A percentile compares a stretch with the other conserved stretches of the same genome.
phyloP scores from a whole-genome alignment of 163 green algal genomes.

The Prototheca wickerhamii region DNA sequence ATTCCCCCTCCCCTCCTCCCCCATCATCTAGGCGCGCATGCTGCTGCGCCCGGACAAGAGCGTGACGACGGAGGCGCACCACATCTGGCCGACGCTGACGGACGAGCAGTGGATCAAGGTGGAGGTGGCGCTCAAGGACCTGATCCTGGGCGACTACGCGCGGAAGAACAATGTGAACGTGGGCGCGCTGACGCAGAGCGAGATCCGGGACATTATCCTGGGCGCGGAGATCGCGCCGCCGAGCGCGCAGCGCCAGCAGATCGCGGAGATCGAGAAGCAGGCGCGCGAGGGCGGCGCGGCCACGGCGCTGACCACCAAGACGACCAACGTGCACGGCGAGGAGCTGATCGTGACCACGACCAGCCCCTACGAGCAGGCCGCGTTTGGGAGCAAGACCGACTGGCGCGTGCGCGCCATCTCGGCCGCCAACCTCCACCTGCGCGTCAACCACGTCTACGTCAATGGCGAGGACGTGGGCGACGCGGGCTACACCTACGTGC shows the following conservation, averaged over 20 bases:
- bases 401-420: conserved; percentile 96
- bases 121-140: conserved; percentile 93
- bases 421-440: conserved; percentile 95
- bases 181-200: conserved; percentile 77
- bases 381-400: conserved; percentile 95
- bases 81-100: conserved; percentile 95
- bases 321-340: conserved; percentile 95
- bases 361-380: conserved; percentile 89
- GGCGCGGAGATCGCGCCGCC: conserved; percentile 97
- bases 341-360: conserved; percentile 99
- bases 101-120: conserved; percentile 93
- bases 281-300: conserved; percentile 63
- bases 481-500: conserved; percentile 92
- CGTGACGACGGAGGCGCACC: conserved; percentile 92
- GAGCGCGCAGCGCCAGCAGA: conserved; percentile 93
- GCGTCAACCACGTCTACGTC: conserved; percentile 99
- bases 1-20: not conserved
- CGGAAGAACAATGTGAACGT: conserved; percentile 99
- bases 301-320: conserved; percentile 91
- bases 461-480: conserved; percentile 75
- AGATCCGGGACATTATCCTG: conserved; percentile 99
- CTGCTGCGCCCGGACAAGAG: conserved; percentile 90
- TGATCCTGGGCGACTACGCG: conserved; percentile 97
- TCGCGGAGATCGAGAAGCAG: conserved; percentile 99
- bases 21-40: conserved; percentile 73